Evolutionary conservation across 108 stramenopile genomes (phyloP).

Genomic region (Cyclostephanos invisitatus): DNA sequence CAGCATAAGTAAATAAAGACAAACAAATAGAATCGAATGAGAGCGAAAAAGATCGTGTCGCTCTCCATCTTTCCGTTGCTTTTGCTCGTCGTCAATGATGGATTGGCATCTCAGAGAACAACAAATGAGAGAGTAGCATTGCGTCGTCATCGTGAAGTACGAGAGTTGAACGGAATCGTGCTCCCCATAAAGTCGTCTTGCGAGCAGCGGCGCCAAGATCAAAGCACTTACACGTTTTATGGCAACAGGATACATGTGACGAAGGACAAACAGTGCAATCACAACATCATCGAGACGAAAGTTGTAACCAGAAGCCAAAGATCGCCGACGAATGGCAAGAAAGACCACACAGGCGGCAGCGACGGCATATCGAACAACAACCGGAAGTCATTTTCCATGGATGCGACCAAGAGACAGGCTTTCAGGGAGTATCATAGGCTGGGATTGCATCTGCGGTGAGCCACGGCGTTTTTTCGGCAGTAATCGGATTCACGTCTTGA

Average conservation of each 20-base stretch:
- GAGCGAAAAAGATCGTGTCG: not conserved
- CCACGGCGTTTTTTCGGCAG: not conserved
- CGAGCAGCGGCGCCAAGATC: slow-evolving; percentile 13
- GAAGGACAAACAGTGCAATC: not conserved
- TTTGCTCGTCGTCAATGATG: not conserved
- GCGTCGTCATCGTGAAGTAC: slow-evolving; percentile 17
- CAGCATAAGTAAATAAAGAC: not conserved
- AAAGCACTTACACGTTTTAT: slow-evolving; percentile 10
- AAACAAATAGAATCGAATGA: not conserved
- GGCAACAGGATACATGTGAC: slow-evolving; percentile 4
- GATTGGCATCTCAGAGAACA: not conserved
- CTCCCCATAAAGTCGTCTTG: not conserved
- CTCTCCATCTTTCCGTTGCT: slow-evolving; percentile 10
- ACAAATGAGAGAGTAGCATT: not conserved
- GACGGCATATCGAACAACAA: not conserved
- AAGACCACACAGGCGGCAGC: not conserved
- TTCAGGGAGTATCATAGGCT: not conserved
- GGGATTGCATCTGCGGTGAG: slow-evolving; percentile 21
- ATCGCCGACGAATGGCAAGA: not conserved
- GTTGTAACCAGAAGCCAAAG: not conserved
- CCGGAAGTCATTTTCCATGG: not conserved
- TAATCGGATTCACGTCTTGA: not conserved
- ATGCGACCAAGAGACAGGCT: slow-evolving; percentile 7
- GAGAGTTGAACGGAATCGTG: not conserved
- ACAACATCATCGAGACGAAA: not conserved